Evolutionary conservation across 495 filamentous ascomycete species (phyloP).

Genomic region (Aspergillus ostianus): DNA sequence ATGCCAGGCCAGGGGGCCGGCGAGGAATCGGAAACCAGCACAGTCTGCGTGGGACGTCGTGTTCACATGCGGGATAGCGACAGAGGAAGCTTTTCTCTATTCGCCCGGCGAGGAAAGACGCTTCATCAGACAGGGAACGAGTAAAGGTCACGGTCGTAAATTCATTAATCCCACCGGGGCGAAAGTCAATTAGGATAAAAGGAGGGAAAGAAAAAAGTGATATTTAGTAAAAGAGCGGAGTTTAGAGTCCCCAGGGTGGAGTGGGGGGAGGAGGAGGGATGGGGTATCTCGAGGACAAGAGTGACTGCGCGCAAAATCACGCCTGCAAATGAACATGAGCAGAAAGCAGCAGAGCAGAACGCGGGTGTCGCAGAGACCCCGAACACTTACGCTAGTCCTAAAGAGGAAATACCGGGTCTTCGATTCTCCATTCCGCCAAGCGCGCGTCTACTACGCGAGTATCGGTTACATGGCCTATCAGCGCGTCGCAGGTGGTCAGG

Average conservation of each 20-base stretch:
- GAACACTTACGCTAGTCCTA: constrained; percentile 38
- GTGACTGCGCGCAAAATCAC: constrained; percentile 41
- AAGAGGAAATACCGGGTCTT: constrained; percentile 31
- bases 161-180: constrained; percentile 30
- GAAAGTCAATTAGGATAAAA: constrained; percentile 62
- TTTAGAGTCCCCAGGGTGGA: constrained; percentile 35
- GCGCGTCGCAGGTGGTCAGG: neutral
- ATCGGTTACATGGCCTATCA: constrained; percentile 12
- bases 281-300: constrained; percentile 67
- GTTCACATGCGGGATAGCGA: constrained; percentile 51
- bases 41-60: constrained; percentile 24
- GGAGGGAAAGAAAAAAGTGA: constrained; percentile 35
- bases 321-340: constrained; percentile 26
- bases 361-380: constrained; percentile 47
- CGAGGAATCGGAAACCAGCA: constrained; percentile 32
- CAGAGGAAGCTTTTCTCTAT: constrained; percentile 39
- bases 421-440: constrained; percentile 30
- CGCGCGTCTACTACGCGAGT: constrained; percentile 12
- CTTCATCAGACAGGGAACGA: constrained; percentile 29
- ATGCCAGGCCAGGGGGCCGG: constrained; percentile 47
- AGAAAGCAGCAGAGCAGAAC: constrained; percentile 32
- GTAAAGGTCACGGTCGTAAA: constrained; percentile 29
- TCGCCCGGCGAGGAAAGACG: constrained; percentile 53
- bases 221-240: constrained; percentile 48
- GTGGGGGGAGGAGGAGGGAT: constrained; percentile 44